Evolutionary conservation across 2,329 filamentous ascomycete species (phyloP).

Genomic region (Pseudocercospora macadamiae): DNA sequence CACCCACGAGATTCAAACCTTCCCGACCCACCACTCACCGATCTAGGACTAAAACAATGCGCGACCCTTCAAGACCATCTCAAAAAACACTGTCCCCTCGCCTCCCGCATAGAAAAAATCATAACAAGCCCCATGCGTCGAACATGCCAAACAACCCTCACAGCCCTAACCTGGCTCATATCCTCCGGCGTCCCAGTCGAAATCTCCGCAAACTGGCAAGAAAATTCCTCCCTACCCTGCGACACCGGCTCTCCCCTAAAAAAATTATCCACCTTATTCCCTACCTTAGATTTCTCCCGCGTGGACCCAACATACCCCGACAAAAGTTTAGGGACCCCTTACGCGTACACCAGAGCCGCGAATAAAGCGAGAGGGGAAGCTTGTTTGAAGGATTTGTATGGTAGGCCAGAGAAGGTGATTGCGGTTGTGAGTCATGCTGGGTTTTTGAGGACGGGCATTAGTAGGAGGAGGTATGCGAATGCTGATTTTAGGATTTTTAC

Average conservation of each 20-base stretch:
- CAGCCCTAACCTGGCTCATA: constrained; percentile 62
- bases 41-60: constrained; percentile 47
- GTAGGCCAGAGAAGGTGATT: constrained; percentile 62
- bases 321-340: constrained; percentile 57
- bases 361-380: constrained; percentile 60
- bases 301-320: constrained; percentile 66
- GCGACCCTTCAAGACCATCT: constrained; percentile 44
- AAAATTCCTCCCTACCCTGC: constrained; percentile 57
- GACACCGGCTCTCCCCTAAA: constrained; percentile 60
- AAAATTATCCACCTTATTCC: constrained; percentile 56
- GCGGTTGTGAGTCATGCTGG: constrained; percentile 55
- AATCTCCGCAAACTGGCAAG: constrained; percentile 67
- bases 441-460: constrained; percentile 24
- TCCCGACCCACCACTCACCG: constrained; percentile 47
- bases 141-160: constrained; percentile 65
- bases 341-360: constrained; percentile 57
- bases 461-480: constrained; percentile 23
- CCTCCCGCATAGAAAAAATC: constrained; percentile 56
- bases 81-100: constrained; percentile 40
- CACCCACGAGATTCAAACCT: constrained; percentile 42
- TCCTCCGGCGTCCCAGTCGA: constrained; percentile 58
- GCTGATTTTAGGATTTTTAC: constrained; percentile 27
- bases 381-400: constrained; percentile 54
- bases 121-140: constrained; percentile 67
- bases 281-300: constrained; percentile 56